phyloP scores from a whole-genome alignment of 345 rosid genomes.

The Hevea brasiliensis region DNA sequence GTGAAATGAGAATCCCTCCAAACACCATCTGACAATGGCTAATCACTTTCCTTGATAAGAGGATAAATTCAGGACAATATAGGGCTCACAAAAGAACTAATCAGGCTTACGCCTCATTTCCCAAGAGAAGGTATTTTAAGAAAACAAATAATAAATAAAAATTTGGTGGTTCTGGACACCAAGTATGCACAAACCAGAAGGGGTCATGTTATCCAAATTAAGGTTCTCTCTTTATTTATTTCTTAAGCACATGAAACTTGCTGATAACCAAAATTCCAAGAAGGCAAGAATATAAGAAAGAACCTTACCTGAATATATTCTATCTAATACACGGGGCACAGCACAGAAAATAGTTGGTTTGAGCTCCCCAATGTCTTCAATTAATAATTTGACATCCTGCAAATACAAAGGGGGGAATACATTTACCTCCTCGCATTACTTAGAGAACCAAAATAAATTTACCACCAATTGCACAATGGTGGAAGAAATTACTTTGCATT shows the following conservation, averaged over 20 bases:
- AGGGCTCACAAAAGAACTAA: not conserved
- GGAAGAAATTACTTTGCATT: not conserved
- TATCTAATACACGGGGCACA: slow-evolving; percentile 93
- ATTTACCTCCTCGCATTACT: slow-evolving; percentile 6
- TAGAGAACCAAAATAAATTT: not conserved
- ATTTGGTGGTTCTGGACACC: not conserved
- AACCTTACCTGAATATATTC: slow-evolving; percentile 70
- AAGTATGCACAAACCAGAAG: slow-evolving; percentile 4
- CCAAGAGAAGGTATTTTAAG: not conserved
- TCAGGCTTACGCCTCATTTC: not conserved
- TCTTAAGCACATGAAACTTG: not conserved
- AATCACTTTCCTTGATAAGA: not conserved
- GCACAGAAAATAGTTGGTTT: slow-evolving; percentile 94
- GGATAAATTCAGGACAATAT: not conserved
- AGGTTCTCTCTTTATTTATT: not conserved
- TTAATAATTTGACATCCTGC: slow-evolving; percentile 86
- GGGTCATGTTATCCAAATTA: not conserved
- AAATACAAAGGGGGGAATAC: slow-evolving; percentile 17
- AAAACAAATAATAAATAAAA: not conserved
- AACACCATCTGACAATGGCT: not conserved
- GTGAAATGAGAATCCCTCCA: not conserved
- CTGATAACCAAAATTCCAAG: not conserved
- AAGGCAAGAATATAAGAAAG: slow-evolving; percentile 1
- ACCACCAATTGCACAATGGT: not conserved
- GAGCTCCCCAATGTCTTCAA: slow-evolving; percentile 85